Percentiles rank a stretch among this genome's conserved stretches.
phyloP scores from a whole-genome alignment of 805 yeast species.

The Starmerella roubikii region DNA sequence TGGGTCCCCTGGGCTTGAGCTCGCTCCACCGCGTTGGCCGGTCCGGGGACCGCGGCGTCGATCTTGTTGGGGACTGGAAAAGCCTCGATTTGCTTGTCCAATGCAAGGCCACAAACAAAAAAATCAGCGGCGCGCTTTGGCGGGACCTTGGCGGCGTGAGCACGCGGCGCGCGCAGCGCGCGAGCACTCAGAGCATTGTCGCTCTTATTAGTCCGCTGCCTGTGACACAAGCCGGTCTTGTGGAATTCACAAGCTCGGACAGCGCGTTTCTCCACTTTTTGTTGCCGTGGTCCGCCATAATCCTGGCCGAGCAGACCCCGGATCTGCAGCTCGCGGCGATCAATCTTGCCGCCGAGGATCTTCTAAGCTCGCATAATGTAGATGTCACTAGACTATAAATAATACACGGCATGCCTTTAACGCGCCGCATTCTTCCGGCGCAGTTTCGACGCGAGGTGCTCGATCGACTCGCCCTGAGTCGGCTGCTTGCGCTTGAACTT shows the following conservation, averaged over 20 bases:
- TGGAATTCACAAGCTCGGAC: conserved; percentile 8
- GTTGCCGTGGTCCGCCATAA: conserved; percentile 1
- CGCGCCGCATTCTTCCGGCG: conserved; percentile 4
- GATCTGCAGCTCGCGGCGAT: not conserved
- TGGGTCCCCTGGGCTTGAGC: conserved; percentile 2
- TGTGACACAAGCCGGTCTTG: conserved; percentile 9
- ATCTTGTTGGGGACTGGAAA: conserved; percentile 6
- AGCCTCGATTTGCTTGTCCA: conserved; percentile 8
- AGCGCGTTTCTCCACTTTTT: conserved; percentile 10
- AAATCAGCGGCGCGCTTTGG: conserved; percentile 9
- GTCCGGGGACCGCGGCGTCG: conserved; percentile 14
- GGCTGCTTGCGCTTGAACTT: conserved; percentile 3
- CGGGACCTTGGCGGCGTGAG: conserved; percentile 11
- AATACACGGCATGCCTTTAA: not conserved
- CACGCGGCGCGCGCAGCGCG: not conserved
- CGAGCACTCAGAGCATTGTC: conserved; percentile 1
- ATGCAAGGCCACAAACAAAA: conserved; percentile 7
- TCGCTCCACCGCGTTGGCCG: conserved; percentile 6
- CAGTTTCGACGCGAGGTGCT: conserved; percentile 6
- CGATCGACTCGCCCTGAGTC: not conserved
- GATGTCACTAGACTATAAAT: not conserved
- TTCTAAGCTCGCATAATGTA: not conserved
- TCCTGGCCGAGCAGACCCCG: not conserved
- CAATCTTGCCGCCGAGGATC: not conserved
- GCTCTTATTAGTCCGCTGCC: conserved; percentile 12